Conservation (phyloP, 225 moss, liverwort and hornwort genomes). For the Lunularia cruciata region DNA sequence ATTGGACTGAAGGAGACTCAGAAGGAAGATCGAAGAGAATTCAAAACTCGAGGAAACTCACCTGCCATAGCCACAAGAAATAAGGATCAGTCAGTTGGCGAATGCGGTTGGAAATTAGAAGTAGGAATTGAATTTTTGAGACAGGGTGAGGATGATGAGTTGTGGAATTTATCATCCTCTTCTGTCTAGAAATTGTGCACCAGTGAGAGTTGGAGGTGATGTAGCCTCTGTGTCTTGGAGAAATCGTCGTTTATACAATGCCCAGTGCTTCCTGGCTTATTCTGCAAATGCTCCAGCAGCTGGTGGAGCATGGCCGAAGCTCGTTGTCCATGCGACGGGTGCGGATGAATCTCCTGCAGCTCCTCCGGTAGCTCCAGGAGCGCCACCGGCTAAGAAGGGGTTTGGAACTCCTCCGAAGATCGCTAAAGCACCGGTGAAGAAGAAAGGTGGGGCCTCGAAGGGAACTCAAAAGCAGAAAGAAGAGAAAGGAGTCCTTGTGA, state of each 20-base stretch:
- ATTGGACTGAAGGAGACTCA: no score
- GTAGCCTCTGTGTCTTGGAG: not conserved
- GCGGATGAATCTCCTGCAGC: not conserved
- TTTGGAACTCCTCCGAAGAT: constrained; percentile 40
- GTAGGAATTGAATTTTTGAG: no score
- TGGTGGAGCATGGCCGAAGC: not conserved
- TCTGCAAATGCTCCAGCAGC: no score
- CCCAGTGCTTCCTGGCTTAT: no score
- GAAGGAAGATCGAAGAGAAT: no score
- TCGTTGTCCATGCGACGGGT: not conserved
- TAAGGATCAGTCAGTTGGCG: no score
- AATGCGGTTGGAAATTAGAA: no score
- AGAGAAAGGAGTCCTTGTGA: constrained; percentile 36
- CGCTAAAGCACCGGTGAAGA: constrained; percentile 20
- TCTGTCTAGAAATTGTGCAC: not conserved
- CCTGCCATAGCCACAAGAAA: no score
- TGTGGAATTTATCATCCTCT: not conserved
- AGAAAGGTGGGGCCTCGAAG: constrained; percentile 39
- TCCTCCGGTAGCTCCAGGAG: no score
- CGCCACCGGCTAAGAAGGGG: constrained; percentile 39
- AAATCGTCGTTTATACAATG: no score
- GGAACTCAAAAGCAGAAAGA: constrained; percentile 39
- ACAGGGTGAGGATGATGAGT: not conserved
- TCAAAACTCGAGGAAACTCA: no score
- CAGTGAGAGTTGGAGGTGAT: not conserved